Evolutionary conservation across 352 stramenopile genomes (phyloP), one percentile per base, ranked within the genome.

Genomic region (Globisporangium alternatum): DNA sequence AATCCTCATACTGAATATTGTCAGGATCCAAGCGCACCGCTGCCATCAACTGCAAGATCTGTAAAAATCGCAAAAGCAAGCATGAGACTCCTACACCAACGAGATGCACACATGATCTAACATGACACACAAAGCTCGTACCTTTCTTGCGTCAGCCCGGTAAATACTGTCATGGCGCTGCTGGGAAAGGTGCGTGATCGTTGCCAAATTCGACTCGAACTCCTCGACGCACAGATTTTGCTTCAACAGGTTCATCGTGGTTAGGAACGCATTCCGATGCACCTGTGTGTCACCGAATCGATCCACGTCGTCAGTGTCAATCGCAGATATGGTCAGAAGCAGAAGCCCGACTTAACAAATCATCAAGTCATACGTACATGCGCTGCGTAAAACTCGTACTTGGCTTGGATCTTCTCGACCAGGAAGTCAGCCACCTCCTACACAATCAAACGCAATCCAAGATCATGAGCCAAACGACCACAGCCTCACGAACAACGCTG

Each of bases 121-220:
- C 30, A 28, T n/a, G 0, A 52, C 19, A 5, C 7, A 55, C 8
- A 25, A 39, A 37, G 15, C 2, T 17, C 7, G 10, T 65, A 86
- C 78, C 69, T 95, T 95, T 35, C 88, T 77, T 2, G 86, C 86
- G 65, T 96, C 78, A 0, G 78, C 72, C 35, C 87, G 73, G 70
- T 96, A 94, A 48, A 93, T 90, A 52, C 81, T 91, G 67, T 94
- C 86, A 53, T 91, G 75, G 3, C 86, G 80, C 69, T 92, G 84
- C 64, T 96, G 88, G 1, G 88, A 96, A 47, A 95, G 78, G 61
- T 92, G 83, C 4, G 86, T 94, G 63, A 96, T 90, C 31, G 81
- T 79, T 44, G 80, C 70, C 39, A 96, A 43, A 60, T 96, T 95
- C 28, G 75, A 65, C 41, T 96, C 88, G 63, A 96, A 83, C 52